phyloP scores from a whole-genome alignment of 108 stramenopile genomes.

The Stephanodiscus triporus region DNA sequence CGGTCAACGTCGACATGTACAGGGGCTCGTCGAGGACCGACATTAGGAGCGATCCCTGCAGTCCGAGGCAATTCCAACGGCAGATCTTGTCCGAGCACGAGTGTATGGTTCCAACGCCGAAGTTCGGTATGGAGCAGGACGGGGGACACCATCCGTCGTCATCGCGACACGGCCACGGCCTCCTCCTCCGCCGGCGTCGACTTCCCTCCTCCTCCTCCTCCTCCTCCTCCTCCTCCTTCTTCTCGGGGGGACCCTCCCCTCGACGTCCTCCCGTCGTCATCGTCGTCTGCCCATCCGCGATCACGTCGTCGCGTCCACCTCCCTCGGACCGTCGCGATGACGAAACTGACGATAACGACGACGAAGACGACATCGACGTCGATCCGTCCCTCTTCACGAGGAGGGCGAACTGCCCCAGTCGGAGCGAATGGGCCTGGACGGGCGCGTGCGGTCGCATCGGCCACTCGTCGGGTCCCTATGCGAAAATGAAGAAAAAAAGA shows the following conservation, averaged over 20 bases:
- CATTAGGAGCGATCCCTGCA: slow-evolving; percentile 80
- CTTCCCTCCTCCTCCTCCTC: background rate
- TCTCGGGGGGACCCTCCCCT: too few species aligned
- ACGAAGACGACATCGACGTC: background rate
- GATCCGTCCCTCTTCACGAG: slow-evolving; percentile 75
- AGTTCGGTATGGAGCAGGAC: slow-evolving; percentile 66
- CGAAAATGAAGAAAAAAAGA: background rate
- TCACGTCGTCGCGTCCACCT: background rate
- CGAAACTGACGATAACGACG: slow-evolving; percentile 5
- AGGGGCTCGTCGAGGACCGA: slow-evolving; percentile 59
- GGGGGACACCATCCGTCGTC: slow-evolving; percentile 89
- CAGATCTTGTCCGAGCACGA: slow-evolving; percentile 83
- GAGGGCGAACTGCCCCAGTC: slow-evolving; percentile 75
- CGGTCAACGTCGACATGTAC: slow-evolving; percentile 70
- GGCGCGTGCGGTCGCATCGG: slow-evolving; percentile 56
- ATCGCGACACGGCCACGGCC: slow-evolving; percentile 67
- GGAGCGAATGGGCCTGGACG: slow-evolving; percentile 65
- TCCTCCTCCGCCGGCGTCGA: slow-evolving; percentile 2
- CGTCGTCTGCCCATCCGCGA: background rate
- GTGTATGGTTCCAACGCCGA: slow-evolving; percentile 54
- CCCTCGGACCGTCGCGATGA: background rate
- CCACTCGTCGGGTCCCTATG: slow-evolving; percentile 78
- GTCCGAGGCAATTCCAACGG: slow-evolving; percentile 82
- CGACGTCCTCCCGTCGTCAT: background rate
- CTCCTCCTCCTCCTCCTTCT: too few species aligned